Base-by-base conservation (phyloP, 2,329 filamentous ascomycete genomes). In the Aspergillus sp. region DNA sequence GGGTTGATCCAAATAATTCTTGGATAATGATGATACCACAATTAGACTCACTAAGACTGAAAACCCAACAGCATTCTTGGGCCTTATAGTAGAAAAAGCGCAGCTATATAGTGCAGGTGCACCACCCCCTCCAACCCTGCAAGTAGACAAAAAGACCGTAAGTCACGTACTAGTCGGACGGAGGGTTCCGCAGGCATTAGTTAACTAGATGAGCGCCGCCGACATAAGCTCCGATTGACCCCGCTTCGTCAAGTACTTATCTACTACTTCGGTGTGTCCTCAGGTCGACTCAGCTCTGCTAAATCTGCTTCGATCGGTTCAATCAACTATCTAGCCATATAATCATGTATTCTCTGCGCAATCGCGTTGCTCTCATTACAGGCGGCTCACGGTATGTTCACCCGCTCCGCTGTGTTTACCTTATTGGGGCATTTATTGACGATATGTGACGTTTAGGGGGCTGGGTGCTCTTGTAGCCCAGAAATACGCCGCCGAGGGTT, bases 391-490 rank as follows among this genome's bases (percentile, higher is more conserved):
- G 86, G 87, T 88, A 77, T 64, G 79, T 69, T 36, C 38, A 23
- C 5, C 2, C 15, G 23, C 10, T 12, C 12, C 32, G 32, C 5
- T 13, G 32, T 12, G 32, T 12, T 15, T 6, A 13, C 32, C 12
- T 36, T 5, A 5, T 13, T 2, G 12, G 12, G 5, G 5, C 5
- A 12, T 36, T 13, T 2, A 6, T 15, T 36, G 1, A 36, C 32
- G 5, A 36, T 36, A 12, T 36, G 32, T 6, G 32, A 36, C 2
- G 5, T 36, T 28, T 48, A 86, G 90, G 65, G 91, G 91, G 2
- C 83, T 94, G 32, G 91, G 91, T 38, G 90, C 89, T 47, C 80
- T 88, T 3, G 82, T 91, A 3, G 84, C 83, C 41, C 83, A 84
- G 58, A 85, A 87, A 32, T 91, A 93, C 67, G 90, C 90, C 8